Base-by-base conservation (phyloP, 1,139 yeast genomes). In the Diutina sp. region DNA sequence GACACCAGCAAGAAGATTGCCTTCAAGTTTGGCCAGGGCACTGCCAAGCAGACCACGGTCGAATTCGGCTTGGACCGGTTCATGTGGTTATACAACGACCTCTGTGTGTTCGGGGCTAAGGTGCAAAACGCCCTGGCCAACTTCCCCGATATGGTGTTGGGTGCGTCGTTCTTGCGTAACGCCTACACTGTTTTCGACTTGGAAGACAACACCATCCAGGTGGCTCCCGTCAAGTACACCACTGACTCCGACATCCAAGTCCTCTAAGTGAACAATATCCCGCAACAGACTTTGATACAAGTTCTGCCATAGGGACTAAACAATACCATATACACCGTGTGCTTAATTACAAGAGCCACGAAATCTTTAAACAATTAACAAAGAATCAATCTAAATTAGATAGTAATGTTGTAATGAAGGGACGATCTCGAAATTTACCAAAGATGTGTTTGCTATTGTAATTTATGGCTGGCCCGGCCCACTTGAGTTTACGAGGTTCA, bases 141-240 rank as follows among this genome's bases (percentile, higher is more conserved):
- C 32, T 50, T 28, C 44, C 53, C 53, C 21, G 53, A 60, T 55
- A 76, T 82, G 82, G 71, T 32, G n/a, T 64, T 69, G 57, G 74
- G 74, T 46, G 72, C 67, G 55, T 64, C 67, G 57, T 69, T 70
- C 58, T 67, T 71, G 63, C 65, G 72, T 62, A 60, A 61, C 46
- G 70, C 71, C 12, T 69, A 70, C 59, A 61, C 66, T 41, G 67
- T 67, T 51, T 69, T 64, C 59, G 66, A 71, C 56, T 66, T 69
- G 55, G 70, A 68, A 16, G 72, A 63, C 55, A 60, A 60, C 30
- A 61, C 62, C 16, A 63, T 69, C 55, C 63, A 68, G 6, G 52
- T 70, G 44, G 73, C 70, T 16, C 72, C 65, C 58, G 71, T 61
- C 16, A 63, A 61, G 53, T 57, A 55, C 47, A 47, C 56, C 9